Evolutionary conservation across 1,284 basidiomycete genomes (phyloP).

Genomic region (Tylopilus orsonianus): DNA sequence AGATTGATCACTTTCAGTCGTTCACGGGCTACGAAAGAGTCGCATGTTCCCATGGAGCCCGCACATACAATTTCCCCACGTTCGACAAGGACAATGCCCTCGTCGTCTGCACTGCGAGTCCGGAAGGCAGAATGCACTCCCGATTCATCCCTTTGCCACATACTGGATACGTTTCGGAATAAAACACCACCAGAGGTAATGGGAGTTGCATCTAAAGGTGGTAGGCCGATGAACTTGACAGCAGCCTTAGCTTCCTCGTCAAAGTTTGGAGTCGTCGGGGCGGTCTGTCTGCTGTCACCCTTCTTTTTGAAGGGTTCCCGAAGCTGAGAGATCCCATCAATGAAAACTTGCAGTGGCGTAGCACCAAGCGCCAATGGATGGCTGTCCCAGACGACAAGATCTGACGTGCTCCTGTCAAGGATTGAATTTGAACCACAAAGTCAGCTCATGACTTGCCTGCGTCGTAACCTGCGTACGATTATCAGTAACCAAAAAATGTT

Average conservation of each 20-base stretch:
- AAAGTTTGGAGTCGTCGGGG: constrained; percentile 62
- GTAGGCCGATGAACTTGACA: constrained; percentile 62
- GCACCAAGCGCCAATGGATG: constrained; percentile 77
- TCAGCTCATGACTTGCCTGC: constrained; percentile 23
- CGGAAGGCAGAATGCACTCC: constrained; percentile 27
- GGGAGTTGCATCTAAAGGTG: constrained; percentile 48
- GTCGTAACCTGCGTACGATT: constrained; percentile 31
- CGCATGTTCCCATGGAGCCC: constrained; percentile 24
- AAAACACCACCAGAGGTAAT: constrained; percentile 28
- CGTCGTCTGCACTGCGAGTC: constrained; percentile 3
- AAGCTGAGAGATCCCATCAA: constrained; percentile 68
- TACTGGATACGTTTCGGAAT: constrained; percentile 46
- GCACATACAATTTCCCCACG: constrained; percentile 35
- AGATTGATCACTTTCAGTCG: constrained; percentile 35
- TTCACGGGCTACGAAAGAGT: constrained; percentile 8
- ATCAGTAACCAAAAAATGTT: neutral
- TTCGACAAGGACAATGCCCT: constrained; percentile 34
- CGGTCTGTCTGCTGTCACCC: constrained; percentile 45
- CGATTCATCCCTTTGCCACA: constrained; percentile 21
- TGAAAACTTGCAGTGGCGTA: constrained; percentile 70
- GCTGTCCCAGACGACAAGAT: constrained; percentile 88
- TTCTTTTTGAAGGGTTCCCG: constrained; percentile 44
- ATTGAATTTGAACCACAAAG: neutral
- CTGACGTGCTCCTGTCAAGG: constrained; percentile 36
- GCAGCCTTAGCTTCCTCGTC: constrained; percentile 56